A percentile compares a stretch with the other conserved stretches of the same genome.
Evolutionary conservation across 2,329 filamentous ascomycete genomes (phyloP).

Genomic region (Cladosporium sp.): DNA sequence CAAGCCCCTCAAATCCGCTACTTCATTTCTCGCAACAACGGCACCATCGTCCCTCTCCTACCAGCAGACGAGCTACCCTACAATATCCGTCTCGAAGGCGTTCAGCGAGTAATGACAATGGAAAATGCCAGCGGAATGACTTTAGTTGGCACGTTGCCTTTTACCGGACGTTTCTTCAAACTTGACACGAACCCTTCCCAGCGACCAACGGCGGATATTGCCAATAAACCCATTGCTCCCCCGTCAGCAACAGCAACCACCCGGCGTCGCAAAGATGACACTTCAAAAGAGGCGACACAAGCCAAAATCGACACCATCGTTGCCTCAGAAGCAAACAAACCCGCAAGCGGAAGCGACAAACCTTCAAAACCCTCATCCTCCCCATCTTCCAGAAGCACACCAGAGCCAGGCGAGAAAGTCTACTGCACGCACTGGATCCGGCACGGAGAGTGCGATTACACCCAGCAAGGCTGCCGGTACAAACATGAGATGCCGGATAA

Average conservation of each 20-base stretch:
- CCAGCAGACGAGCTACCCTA: constrained; percentile 41
- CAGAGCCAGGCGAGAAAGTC: constrained; percentile 55
- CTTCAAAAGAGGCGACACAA: constrained; percentile 19
- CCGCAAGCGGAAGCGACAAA: too few relatives aligned
- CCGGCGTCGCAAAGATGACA: constrained; percentile 20
- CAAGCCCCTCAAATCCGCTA: neutral
- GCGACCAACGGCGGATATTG: neutral
- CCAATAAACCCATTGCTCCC: neutral
- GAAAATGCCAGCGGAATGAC: constrained; percentile 28
- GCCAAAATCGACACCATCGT: constrained; percentile 29
- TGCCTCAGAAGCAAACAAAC: neutral
- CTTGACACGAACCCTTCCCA: constrained; percentile 16
- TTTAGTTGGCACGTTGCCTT: constrained; percentile 26
- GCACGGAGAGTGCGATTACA: constrained; percentile 77
- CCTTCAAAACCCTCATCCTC: neutral
- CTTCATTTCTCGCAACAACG: constrained; percentile 31
- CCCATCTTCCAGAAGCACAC: constrained; percentile 33
- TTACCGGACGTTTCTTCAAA: constrained; percentile 22
- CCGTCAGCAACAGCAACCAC: constrained; percentile 21
- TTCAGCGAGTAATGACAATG: constrained; percentile 33
- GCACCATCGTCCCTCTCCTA: constrained; percentile 36
- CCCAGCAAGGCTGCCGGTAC: constrained; percentile 79
- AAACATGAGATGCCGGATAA: constrained; percentile 87
- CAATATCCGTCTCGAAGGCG: constrained; percentile 32
- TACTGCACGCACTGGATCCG: constrained; percentile 91